Conservation (phyloP, 2,329 filamentous ascomycete species). For the Aspergillus sp. region DNA sequence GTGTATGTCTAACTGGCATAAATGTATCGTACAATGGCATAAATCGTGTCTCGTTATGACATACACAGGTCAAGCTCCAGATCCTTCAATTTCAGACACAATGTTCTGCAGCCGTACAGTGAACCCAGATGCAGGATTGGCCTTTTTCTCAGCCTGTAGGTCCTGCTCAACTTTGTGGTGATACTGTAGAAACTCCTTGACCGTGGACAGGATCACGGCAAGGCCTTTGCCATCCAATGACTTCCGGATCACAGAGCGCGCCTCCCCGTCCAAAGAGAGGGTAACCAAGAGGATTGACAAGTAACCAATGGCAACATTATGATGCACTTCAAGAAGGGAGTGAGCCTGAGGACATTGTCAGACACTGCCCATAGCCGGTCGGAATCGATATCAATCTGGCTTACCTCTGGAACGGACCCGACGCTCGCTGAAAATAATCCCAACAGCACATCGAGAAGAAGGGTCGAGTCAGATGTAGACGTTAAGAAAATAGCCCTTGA, state of each 20-base stretch:
- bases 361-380: background rate
- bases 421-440: constrained; percentile 59
- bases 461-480: constrained; percentile 25
- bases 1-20: no score
- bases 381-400: no score
- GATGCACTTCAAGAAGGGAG: constrained; percentile 58
- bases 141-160: constrained; percentile 33
- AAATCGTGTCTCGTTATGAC: background rate
- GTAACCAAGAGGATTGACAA: constrained; percentile 76
- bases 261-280: constrained; percentile 52
- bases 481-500: constrained; percentile 46
- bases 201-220: constrained; percentile 44
- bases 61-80: background rate
- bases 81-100: constrained; percentile 34
- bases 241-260: constrained; percentile 34
- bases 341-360: constrained; percentile 32
- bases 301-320: constrained; percentile 79
- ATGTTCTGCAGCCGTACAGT: constrained; percentile 47
- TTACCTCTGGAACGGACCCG: constrained; percentile 58
- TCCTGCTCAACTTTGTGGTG: constrained; percentile 50
- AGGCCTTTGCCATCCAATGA: constrained; percentile 41
- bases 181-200: constrained; percentile 54
- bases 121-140: constrained; percentile 43
- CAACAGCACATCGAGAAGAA: constrained; percentile 52
- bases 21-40: no score